Base-by-base conservation (phyloP, 73 alveolate species). In the Symbiodinium natans region DNA sequence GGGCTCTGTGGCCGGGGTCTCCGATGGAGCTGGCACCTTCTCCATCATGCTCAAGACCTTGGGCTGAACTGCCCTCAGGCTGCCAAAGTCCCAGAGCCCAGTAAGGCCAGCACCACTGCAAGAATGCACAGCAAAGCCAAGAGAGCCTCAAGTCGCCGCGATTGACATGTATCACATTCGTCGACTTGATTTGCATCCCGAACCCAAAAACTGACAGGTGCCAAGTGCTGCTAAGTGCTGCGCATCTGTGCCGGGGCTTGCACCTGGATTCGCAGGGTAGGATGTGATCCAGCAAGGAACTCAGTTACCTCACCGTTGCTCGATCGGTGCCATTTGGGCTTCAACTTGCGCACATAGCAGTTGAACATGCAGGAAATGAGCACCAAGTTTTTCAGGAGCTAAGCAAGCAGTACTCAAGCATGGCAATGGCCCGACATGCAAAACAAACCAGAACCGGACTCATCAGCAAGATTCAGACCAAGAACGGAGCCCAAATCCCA, bases 31-130 rank as follows among this genome's bases (percentile, higher is more conserved):
- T 38, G 41, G 73, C 71, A 88, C 95, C 34, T 75, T 88, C 95
- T 88, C 95, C 95, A 88, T 59, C 85, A 41, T 43, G 92, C 95
- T 63, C 74, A 88, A 15, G 34, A 88, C 95, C 95, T 83, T 19
- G 31, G 59, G 21, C 6, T 6, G 13, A 9, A 6, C 6, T 46
- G 21, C 21, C 41, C 87, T 1, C 3, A 17, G 23, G 36, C 86
- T 3, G 86, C 31, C 34, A 21, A 0, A 39, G 2, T 36, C 31
- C 13, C 54, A 39, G 52, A 34, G 23, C 59, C 27, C 2, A 29
- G 19, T 38, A 25, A 86, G 94, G 59, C 83, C 54, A 9, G 63
- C 33, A 31, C 94, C 41, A 86, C 74, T 10, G 94, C 94, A 43
- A 86, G 41, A 7, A 86, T 86, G 56, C 63, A 86, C 41, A 86